phyloP scores from a whole-genome alignment of 2,329 filamentous ascomycete species.

The Penicillium sp. region DNA sequence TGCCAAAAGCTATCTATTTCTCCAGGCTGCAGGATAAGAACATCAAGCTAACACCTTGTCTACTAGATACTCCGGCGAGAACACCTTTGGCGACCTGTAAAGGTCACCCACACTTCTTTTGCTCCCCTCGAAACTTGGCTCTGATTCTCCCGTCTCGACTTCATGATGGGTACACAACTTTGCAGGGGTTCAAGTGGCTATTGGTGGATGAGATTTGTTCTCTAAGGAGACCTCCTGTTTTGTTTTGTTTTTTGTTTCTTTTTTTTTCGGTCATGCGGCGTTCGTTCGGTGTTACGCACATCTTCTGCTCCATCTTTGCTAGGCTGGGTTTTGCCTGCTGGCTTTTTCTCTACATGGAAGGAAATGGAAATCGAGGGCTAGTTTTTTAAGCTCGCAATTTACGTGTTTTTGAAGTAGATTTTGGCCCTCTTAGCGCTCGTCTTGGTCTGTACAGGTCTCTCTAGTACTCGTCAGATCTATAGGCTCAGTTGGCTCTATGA shows the following conservation, averaged over 20 bases:
- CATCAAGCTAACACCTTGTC: constrained; percentile 32
- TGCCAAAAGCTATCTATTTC: not conserved
- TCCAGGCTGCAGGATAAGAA: constrained; percentile 4
- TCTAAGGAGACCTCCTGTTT: constrained; percentile 20
- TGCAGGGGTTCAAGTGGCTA: constrained; percentile 2
- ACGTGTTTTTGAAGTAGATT: not conserved
- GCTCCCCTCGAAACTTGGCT: constrained; percentile 22
- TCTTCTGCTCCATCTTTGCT: constrained; percentile 27
- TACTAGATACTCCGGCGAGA: constrained; percentile 89
- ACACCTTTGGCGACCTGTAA: constrained; percentile 78
- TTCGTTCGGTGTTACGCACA: constrained; percentile 33
- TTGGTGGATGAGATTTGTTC: constrained; percentile 17
- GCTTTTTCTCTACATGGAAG: constrained; percentile 21
- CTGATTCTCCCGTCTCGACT: constrained; percentile 2
- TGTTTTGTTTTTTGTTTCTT: no score
- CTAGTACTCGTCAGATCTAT: not conserved
- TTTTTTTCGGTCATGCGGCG: constrained; percentile 29
- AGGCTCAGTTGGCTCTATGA: not conserved
- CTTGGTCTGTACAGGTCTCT: not conserved
- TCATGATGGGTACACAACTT: constrained; percentile 11
- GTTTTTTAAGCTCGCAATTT: constrained; percentile 3
- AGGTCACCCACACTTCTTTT: constrained; percentile 18
- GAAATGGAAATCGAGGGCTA: constrained; percentile 12
- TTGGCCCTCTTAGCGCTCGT: not conserved
- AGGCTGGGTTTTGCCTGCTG: constrained; percentile 21